Conservation (phyloP, 352 stramenopile genomes). For the Peronospora destructor region DNA sequence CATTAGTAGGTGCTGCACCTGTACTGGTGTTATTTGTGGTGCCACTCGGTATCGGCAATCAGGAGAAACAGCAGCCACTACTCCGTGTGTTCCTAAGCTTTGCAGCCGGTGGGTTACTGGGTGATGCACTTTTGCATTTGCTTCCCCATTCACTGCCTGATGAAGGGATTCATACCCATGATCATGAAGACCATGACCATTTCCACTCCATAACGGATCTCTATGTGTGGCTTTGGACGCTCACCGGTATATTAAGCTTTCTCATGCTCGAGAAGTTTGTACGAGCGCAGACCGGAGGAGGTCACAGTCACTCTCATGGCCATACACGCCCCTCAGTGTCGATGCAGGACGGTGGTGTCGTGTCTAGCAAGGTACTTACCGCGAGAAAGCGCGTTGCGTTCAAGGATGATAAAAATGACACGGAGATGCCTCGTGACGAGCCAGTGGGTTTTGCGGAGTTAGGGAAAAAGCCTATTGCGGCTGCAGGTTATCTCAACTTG, state of each 20-base stretch:
- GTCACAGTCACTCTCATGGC: conserved; percentile 34
- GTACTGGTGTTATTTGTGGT: conserved; percentile 68
- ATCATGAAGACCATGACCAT: conserved; percentile 38
- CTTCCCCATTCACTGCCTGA: conserved; percentile 80
- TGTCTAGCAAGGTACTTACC: conserved; percentile 12
- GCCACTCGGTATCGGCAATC: conserved; percentile 46
- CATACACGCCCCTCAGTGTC: conserved; percentile 23
- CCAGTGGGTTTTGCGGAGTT: conserved; percentile 6
- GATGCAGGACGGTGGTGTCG: conserved; percentile 19
- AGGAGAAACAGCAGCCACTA: conserved; percentile 58
- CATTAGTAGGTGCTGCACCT: conserved; percentile 59
- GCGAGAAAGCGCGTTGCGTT: conserved; percentile 33
- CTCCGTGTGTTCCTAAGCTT: conserved; percentile 86
- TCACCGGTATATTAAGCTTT: conserved; percentile 68
- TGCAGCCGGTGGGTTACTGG: conserved; percentile 78
- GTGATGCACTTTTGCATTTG: conserved; percentile 87
- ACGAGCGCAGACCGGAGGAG: conserved; percentile 44
- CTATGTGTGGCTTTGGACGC: conserved; percentile 65
- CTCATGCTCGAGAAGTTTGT: conserved; percentile 82
- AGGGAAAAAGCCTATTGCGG: conserved; percentile 48
- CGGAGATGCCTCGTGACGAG: conserved; percentile 15
- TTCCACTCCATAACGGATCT: conserved; percentile 57
- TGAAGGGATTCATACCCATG: conserved; percentile 19
- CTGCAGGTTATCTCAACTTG: conserved; percentile 87
- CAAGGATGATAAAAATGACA: conserved; percentile 32